phyloP scores from a whole-genome alignment of 345 rosid genomes.

The Carallia brachiata region DNA sequence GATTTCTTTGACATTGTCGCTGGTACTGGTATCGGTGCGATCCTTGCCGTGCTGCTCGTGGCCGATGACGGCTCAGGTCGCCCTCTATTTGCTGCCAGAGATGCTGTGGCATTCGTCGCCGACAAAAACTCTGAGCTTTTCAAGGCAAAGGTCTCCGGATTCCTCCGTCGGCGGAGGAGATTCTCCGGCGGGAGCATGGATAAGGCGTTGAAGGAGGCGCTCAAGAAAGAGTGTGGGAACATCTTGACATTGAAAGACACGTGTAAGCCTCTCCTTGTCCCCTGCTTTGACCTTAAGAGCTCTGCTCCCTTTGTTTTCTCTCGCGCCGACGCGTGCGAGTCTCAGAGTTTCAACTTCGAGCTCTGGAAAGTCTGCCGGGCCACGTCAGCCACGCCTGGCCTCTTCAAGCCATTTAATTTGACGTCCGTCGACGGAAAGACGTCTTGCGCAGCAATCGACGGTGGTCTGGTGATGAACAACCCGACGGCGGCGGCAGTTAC shows the following conservation, averaged over 20 bases:
- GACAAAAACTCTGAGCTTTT: slow-evolving; percentile 58
- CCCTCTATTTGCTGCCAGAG: slow-evolving; percentile 68
- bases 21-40: slow-evolving; percentile 83
- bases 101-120: slow-evolving; percentile 51
- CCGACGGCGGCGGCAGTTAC: slow-evolving; percentile 94
- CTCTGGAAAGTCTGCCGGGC: slow-evolving; percentile 93
- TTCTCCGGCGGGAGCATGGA: slow-evolving; percentile 77
- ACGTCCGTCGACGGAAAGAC: slow-evolving; percentile 83
- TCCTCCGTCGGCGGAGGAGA: slow-evolving; percentile 44
- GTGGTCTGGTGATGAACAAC: slow-evolving; percentile 95
- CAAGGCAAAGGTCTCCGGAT: slow-evolving; percentile 34
- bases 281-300: slow-evolving; percentile 90
- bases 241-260: slow-evolving; percentile 76
- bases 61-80: slow-evolving; percentile 77
- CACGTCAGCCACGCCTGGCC: slow-evolving; percentile 80
- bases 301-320: slow-evolving; percentile 98
- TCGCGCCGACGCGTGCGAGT: slow-evolving; percentile 89
- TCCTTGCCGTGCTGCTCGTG: slow-evolving; percentile 65
- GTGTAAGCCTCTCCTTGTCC: slow-evolving; percentile 91
- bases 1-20: slow-evolving; percentile 93
- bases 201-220: slow-evolving; percentile 52
- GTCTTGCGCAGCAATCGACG: slow-evolving; percentile 75
- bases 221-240: slow-evolving; percentile 60
- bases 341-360: slow-evolving; percentile 85
- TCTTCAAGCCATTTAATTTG: slow-evolving; percentile 69